Evolutionary conservation across 345 rosid species (phyloP).

Genomic region (Crucihimalaya himalaica): DNA sequence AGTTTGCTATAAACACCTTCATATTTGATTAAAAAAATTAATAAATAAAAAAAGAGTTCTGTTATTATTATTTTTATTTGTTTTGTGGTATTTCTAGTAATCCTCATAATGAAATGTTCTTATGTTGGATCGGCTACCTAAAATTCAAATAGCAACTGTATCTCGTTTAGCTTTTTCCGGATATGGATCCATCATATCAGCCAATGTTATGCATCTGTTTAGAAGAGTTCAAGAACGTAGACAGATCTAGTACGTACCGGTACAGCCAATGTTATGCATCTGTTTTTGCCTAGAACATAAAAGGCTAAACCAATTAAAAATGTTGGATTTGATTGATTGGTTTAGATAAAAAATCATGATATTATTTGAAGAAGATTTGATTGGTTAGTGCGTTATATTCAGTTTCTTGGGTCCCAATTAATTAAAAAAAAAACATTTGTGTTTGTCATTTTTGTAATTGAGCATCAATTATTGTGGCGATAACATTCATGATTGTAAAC

Average conservation of each 20-base stretch:
- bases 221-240: not conserved
- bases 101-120: no score
- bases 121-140: not conserved
- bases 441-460: conserved; percentile 16
- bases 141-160: not conserved
- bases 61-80: no score
- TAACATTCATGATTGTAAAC: conserved; percentile 9
- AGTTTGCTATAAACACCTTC: not conserved
- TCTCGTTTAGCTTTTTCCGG: not conserved
- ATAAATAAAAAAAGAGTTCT: no score
- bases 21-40: no score
- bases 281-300: not conserved
- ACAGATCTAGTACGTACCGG: not conserved
- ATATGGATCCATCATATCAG: not conserved
- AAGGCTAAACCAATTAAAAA: not conserved
- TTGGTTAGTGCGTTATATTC: conserved; percentile 27
- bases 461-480: conserved; percentile 21
- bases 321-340: not conserved
- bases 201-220: not conserved
- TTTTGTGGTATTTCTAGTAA: no score
- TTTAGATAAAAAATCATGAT: not conserved
- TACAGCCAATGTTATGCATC: not conserved
- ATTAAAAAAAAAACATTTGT: not conserved
- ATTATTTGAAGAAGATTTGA: conserved; percentile 11
- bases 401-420: conserved; percentile 23